A percentile compares a stretch with the other conserved stretches of the same genome.
phyloP scores from a whole-genome alignment of 257 asterid genomes.

The Solanum peruvianum region DNA sequence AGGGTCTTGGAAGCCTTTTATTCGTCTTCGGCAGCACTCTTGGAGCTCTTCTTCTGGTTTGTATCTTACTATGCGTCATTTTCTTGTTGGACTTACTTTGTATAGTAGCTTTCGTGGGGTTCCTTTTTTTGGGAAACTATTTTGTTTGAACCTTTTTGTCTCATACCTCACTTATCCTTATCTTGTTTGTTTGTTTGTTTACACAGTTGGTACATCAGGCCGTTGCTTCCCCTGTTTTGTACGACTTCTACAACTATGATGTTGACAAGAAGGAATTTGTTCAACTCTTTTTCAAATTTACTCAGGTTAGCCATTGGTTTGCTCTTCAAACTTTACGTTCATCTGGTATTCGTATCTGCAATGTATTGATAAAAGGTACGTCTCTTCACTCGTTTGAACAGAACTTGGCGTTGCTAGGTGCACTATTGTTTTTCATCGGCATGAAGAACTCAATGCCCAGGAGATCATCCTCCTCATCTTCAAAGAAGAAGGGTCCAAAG shows the following conservation, averaged over 20 bases:
- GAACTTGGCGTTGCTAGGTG: conserved; percentile 80
- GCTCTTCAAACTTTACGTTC: neutral
- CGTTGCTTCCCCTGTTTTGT: conserved; percentile 56
- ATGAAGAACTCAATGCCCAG: conserved; percentile 79
- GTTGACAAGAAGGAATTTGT: conserved; percentile 62
- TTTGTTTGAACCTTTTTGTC: neutral
- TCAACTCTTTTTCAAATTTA: conserved; percentile 59
- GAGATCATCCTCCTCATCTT: conserved; percentile 24
- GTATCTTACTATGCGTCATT: neutral
- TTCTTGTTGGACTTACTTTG: neutral
- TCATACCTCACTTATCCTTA: neutral
- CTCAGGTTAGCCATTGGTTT: conserved; percentile 42
- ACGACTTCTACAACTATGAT: conserved; percentile 92
- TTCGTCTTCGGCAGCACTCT: conserved; percentile 73
- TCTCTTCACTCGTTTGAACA: conserved; percentile 9
- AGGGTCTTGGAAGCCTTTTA: conserved; percentile 74
- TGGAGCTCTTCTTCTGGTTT: conserved; percentile 82
- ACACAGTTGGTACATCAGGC: conserved; percentile 75
- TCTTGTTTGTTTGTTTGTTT: neutral
- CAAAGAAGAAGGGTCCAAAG: conserved; percentile 67
- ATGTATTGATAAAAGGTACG: neutral
- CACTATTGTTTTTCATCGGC: conserved; percentile 73
- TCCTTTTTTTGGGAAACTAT: neutral
- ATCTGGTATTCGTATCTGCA: neutral
- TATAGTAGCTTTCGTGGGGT: neutral